phyloP scores from a whole-genome alignment of 768 basidiomycete genomes.

The Cyathus striatus region DNA sequence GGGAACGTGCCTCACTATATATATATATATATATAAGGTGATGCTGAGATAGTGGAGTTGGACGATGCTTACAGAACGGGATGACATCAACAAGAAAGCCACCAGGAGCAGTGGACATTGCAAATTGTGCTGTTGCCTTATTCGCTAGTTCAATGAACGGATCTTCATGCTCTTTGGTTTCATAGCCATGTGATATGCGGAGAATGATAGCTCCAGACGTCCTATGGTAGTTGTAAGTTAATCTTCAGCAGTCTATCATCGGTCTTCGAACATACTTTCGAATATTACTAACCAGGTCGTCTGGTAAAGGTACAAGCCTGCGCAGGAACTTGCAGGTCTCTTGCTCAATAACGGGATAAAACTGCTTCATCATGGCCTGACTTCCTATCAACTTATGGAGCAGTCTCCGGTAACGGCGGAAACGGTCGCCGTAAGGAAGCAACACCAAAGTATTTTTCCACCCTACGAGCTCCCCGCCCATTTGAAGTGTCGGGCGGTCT shows the following conservation, averaged over 20 bases:
- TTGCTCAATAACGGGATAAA: slow-evolving; percentile 35
- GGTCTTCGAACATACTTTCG: slow-evolving; percentile 34
- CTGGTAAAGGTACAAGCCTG: slow-evolving; percentile 41
- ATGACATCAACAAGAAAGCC: slow-evolving; percentile 48
- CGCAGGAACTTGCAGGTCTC: slow-evolving; percentile 45
- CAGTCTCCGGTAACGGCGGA: slow-evolving; percentile 46
- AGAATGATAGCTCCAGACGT: slow-evolving; percentile 49
- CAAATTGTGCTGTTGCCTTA: slow-evolving; percentile 49
- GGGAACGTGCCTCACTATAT: slow-evolving; percentile 51
- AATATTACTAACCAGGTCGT: slow-evolving; percentile 38
- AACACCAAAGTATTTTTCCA: slow-evolving; percentile 55
- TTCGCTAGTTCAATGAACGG: slow-evolving; percentile 51
- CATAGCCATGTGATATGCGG: slow-evolving; percentile 49
- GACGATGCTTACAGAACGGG: slow-evolving; percentile 32
- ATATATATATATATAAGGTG: slow-evolving; percentile 4
- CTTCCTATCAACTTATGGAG: slow-evolving; percentile 49
- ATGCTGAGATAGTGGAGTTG: slow-evolving; percentile 1
- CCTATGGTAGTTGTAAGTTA: slow-evolving; percentile 18
- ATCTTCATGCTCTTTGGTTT: slow-evolving; percentile 43
- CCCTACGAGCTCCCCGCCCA: slow-evolving; percentile 52
- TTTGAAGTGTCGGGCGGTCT: slow-evolving; percentile 53
- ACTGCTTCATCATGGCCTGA: slow-evolving; percentile 34
- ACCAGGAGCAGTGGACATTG: slow-evolving; percentile 46
- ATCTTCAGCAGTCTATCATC: slow-evolving; percentile 1
- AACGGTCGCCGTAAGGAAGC: slow-evolving; percentile 53